These are phyloP conservation scores for Arxiozyma telluris DNA, from an alignment of 1,139 yeast genomes.

Conservation along the genomic window DNA sequence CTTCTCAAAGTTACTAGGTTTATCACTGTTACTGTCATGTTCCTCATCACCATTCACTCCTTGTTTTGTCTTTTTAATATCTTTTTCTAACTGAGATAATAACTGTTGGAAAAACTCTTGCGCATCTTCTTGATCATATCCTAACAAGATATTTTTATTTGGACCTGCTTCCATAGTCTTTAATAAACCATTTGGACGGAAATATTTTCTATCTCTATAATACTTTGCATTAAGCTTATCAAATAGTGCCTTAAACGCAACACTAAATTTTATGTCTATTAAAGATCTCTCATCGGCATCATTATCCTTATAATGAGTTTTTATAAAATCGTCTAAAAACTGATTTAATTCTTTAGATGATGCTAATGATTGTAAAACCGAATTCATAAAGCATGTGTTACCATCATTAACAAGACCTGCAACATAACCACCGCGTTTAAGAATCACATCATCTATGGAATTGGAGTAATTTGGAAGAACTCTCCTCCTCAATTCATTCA, in stretches of 20 bases:
- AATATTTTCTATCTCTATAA: conserved; percentile 42
- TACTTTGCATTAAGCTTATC: conserved; percentile 49
- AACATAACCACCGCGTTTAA: conserved; percentile 54
- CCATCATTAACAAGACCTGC: conserved; percentile 89
- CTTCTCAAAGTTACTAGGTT: conserved; percentile 2
- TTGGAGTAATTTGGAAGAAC: conserved; percentile 1
- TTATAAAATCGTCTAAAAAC: conserved; percentile 49
- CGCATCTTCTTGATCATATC: conserved; percentile 88
- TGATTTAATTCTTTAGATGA: conserved; percentile 54
- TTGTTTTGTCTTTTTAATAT: conserved; percentile 28
- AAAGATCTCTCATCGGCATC: conserved; percentile 13
- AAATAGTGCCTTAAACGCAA: conserved; percentile 42
- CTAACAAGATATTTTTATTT: conserved; percentile 61
- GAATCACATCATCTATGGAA: conserved; percentile 15
- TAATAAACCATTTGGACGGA: conserved; percentile 54
- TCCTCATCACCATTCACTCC: conserved; percentile 4
- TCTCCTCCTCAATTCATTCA: conserved; percentile 4
- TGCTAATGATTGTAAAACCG: conserved; percentile 76
- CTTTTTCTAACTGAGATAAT: conserved; percentile 62
- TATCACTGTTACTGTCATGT: not conserved
- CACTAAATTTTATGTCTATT: conserved; percentile 37
- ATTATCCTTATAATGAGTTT: conserved; percentile 7
- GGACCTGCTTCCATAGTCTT: conserved; percentile 73
- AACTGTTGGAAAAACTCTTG: conserved; percentile 85
- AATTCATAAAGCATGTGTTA: conserved; percentile 88